Evolutionary conservation across 805 yeast genomes (phyloP).

Genomic region (Ogataea nitratoaversa): DNA sequence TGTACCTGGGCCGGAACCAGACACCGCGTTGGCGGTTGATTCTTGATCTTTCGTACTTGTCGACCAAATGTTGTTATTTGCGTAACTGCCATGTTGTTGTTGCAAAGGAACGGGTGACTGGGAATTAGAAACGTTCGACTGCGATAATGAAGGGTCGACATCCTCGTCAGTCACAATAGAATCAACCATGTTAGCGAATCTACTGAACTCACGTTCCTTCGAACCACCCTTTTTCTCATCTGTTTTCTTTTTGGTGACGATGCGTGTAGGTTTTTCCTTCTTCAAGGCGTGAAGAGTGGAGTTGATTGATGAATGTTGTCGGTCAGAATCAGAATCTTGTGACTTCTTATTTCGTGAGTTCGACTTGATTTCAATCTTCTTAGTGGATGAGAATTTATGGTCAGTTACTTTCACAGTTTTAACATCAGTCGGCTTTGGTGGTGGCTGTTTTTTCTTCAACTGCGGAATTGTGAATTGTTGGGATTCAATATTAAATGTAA

Average conservation of each 20-base stretch:
- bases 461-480: constrained; percentile 14
- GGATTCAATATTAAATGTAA: constrained; percentile 21
- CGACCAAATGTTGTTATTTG: not conserved
- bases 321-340: not conserved
- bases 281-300: not conserved
- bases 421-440: not conserved
- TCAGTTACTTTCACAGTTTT: not conserved
- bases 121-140: not conserved
- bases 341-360: not conserved
- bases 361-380: not conserved
- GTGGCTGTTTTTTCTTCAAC: not conserved
- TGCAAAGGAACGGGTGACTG: not conserved
- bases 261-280: not conserved
- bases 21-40: too few relatives aligned
- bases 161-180: constrained; percentile 25
- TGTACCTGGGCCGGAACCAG: too few relatives aligned
- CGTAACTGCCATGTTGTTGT: not conserved
- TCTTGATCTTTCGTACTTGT: not conserved
- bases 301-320: too few relatives aligned
- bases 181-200: constrained; percentile 28
- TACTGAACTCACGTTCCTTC: constrained; percentile 1
- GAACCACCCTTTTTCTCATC: not conserved
- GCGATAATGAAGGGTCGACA: not conserved
- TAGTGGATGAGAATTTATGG: not conserved
- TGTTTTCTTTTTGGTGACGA: not conserved